phyloP scores from a whole-genome alignment of 768 basidiomycete species.

The Lanmaoa pseudosensibilis region DNA sequence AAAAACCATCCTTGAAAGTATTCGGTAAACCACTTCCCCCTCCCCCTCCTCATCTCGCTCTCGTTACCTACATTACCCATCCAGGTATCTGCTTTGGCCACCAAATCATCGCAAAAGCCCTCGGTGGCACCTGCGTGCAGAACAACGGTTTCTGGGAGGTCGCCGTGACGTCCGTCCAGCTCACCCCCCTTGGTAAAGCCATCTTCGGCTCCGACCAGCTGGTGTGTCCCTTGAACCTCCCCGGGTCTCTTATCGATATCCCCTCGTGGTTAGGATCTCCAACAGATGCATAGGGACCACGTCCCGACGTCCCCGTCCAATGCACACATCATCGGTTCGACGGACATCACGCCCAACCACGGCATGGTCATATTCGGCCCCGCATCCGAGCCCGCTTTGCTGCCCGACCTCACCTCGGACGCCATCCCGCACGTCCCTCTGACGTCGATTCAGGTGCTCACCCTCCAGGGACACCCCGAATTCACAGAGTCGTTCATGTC shows the following conservation, averaged over 20 bases:
- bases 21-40: slow-evolving; percentile 50
- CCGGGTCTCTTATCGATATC: too few relatives aligned
- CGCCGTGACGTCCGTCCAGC: slow-evolving; percentile 62
- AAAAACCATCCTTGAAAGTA: slow-evolving; percentile 63
- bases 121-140: slow-evolving; percentile 66
- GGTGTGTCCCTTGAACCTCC: slow-evolving; percentile 25
- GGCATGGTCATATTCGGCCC: slow-evolving; percentile 61
- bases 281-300: slow-evolving; percentile 90
- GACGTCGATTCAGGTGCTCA: slow-evolving; percentile 69
- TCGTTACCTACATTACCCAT: background rate
- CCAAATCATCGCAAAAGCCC: slow-evolving; percentile 75
- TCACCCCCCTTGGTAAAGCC: slow-evolving; percentile 67
- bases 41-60: background rate
- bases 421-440: slow-evolving; percentile 23
- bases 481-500: slow-evolving; percentile 64
- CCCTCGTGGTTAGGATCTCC: slow-evolving; percentile 54
- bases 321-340: slow-evolving; percentile 66
- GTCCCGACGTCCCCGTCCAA: slow-evolving; percentile 57
- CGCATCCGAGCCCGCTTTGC: background rate
- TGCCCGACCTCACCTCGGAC: slow-evolving; percentile 7
- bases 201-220: slow-evolving; percentile 58
- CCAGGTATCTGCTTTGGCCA: slow-evolving; percentile 91
- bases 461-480: slow-evolving; percentile 91
- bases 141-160: slow-evolving; percentile 81
- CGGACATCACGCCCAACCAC: slow-evolving; percentile 58